phyloP scores from a whole-genome alignment of 2,329 filamentous ascomycete genomes.

The Ophiocordyceps camponoti-floridani region DNA sequence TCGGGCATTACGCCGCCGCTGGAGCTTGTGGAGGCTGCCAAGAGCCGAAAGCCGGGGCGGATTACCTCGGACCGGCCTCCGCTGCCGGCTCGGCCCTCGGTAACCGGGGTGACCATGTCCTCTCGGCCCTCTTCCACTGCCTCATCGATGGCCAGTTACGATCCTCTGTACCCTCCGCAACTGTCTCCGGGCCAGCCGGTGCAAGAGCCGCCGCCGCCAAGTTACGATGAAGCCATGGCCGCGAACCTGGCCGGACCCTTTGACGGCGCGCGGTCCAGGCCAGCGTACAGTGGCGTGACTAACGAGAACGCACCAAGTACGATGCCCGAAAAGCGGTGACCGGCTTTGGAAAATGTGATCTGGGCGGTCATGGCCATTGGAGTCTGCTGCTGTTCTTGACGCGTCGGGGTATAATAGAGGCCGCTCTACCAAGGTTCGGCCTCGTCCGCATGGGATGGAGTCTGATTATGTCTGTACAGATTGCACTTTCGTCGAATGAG shows the following conservation, averaged over 20 bases:
- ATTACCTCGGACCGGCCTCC: constrained; percentile 16
- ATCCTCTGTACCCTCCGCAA: constrained; percentile 41
- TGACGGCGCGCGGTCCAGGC: constrained; percentile 39
- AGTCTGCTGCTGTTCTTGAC: no score
- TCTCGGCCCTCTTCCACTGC: constrained; percentile 6
- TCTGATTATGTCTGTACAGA: background rate
- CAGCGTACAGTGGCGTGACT: constrained; percentile 48
- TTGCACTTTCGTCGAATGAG: background rate
- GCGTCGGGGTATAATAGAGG: background rate
- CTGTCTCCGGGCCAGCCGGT: constrained; percentile 24
- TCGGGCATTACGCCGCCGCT: constrained; percentile 74
- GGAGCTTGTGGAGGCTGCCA: constrained; percentile 48
- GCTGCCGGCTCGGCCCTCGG: constrained; percentile 6
- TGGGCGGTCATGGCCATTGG: no score
- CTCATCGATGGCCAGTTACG: constrained; percentile 14
- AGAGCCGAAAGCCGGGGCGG: constrained; percentile 18
- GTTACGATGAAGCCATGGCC: constrained; percentile 85
- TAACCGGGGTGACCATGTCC: constrained; percentile 6
- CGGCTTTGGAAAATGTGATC: background rate
- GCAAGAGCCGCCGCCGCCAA: constrained; percentile 66
- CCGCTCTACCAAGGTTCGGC: background rate
- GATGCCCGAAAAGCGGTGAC: constrained; percentile 23
- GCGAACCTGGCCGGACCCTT: constrained; percentile 53
- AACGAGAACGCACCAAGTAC: constrained; percentile 39
- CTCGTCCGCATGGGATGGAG: background rate